Evolutionary conservation across 1,284 basidiomycete species (phyloP).

Genomic region (Cutaneotrichosporon mucoides): DNA sequence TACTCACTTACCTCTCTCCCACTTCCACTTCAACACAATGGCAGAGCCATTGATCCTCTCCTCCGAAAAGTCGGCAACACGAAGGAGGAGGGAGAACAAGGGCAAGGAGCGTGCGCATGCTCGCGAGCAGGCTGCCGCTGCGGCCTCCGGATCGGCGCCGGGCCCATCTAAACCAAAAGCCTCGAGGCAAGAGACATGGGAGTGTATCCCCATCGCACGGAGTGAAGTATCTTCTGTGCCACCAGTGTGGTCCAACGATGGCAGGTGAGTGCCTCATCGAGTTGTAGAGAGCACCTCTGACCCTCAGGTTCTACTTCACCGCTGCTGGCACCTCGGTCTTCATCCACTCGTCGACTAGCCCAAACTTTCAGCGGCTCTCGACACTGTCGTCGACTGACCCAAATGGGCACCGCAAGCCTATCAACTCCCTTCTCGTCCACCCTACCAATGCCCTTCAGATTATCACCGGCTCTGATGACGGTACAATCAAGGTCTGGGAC

Average conservation of each 20-base stretch:
- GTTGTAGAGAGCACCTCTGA: too few species aligned
- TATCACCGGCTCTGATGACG: conserved; percentile 79
- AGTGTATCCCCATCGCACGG: conserved; percentile 58
- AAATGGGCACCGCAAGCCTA: conserved; percentile 54
- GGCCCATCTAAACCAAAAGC: conserved; percentile 13
- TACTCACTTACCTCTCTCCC: not conserved
- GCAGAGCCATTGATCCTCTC: not conserved
- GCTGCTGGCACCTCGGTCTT: conserved; percentile 71
- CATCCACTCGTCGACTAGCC: conserved; percentile 71
- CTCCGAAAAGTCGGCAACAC: not conserved
- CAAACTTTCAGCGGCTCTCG: conserved; percentile 65
- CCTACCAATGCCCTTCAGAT: conserved; percentile 86
- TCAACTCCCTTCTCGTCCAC: conserved; percentile 74
- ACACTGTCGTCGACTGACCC: conserved; percentile 59
- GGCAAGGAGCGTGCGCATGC: conserved; percentile 24
- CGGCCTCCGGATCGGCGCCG: not conserved
- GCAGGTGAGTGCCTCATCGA: conserved; percentile 58
- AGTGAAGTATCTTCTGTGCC: conserved; percentile 62
- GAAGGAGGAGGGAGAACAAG: conserved; percentile 11
- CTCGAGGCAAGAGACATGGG: conserved; percentile 26
- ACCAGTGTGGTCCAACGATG: conserved; percentile 77
- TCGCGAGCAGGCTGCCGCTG: not conserved
- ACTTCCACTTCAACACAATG: not conserved
- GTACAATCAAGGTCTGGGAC: conserved; percentile 86
- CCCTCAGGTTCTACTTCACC: conserved; percentile 76